A percentile compares a stretch with the other conserved stretches of the same genome.
These are phyloP conservation scores for Camelina laxa DNA, from an alignment of 345 rosid species.

Conservation along the genomic window DNA sequence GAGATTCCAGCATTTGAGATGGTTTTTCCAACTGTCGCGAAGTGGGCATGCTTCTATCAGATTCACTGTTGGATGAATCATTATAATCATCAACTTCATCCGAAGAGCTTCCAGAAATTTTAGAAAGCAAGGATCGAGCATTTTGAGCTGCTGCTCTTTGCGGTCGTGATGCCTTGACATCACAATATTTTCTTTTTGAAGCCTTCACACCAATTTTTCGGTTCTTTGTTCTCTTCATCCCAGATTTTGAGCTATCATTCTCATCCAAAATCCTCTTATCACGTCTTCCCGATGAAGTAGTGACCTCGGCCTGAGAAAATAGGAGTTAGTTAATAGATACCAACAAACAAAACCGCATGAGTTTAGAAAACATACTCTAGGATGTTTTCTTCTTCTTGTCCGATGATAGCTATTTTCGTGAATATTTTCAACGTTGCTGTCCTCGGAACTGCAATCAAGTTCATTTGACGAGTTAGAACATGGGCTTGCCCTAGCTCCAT, in stretches of 20 bases:
- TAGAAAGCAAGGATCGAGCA: constrained; percentile 84
- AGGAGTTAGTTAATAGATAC: constrained; percentile 38
- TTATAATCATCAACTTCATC: constrained; percentile 65
- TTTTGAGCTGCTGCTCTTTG: constrained; percentile 93
- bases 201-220: constrained; percentile 58
- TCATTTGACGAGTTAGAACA: constrained; percentile 65
- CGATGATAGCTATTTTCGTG: constrained; percentile 62
- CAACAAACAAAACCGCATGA: constrained; percentile 32
- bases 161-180: constrained; percentile 74
- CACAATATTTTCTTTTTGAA: constrained; percentile 63
- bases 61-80: constrained; percentile 68
- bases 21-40: constrained; percentile 50
- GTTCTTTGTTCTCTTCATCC: constrained; percentile 56
- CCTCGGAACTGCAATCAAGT: constrained; percentile 68
- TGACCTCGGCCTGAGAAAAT: constrained; percentile 64
- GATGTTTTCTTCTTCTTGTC: constrained; percentile 64
- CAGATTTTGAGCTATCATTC: constrained; percentile 56
- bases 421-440: constrained; percentile 61
- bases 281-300: constrained; percentile 73
- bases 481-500: constrained; percentile 71
- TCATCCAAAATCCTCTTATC: constrained; percentile 79
- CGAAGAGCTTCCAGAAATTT: constrained; percentile 76
- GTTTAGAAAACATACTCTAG: constrained; percentile 59
- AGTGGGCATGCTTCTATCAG: constrained; percentile 50
- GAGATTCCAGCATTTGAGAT: constrained; percentile 52